Conservation (phyloP, 495 filamentous ascomycete genomes). For the Penicillium bialowiezense region DNA sequence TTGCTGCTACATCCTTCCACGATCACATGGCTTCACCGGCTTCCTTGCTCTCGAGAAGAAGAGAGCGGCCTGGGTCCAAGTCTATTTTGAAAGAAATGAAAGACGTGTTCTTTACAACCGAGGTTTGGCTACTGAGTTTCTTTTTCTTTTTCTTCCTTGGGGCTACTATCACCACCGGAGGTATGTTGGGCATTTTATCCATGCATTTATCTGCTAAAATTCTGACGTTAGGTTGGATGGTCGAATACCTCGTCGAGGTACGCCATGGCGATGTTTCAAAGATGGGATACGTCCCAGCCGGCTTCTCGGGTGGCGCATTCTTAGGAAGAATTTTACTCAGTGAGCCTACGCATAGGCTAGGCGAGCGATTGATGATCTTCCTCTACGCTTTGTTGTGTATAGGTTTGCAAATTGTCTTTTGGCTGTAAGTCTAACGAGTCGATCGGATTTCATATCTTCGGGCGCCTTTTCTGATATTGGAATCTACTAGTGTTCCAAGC, state of each 20-base stretch:
- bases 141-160: constrained; percentile 36
- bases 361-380: constrained; percentile 29
- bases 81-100: constrained; percentile 24
- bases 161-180: constrained; percentile 26
- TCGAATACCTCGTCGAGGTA: constrained; percentile 31
- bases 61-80: not conserved
- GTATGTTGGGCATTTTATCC: constrained; percentile 5
- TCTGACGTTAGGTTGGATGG: constrained; percentile 24
- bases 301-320: constrained; percentile 28
- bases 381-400: constrained; percentile 29
- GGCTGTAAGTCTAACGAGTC: constrained; percentile 34
- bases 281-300: constrained; percentile 31
- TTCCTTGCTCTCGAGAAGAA: not conserved
- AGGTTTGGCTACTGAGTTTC: constrained; percentile 30
- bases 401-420: constrained; percentile 29
- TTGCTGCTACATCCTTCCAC: constrained; percentile 20
- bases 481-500: constrained; percentile 22
- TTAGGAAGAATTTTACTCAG: constrained; percentile 26
- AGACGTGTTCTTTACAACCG: constrained; percentile 15
- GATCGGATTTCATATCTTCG: too few species aligned
- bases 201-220: not conserved
- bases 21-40: constrained; percentile 10
- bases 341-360: constrained; percentile 27
- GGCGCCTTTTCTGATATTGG: not conserved
- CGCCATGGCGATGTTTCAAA: constrained; percentile 25